Conservation (phyloP, 2,329 filamentous ascomycete genomes). For the Sarocladium strictum region DNA sequence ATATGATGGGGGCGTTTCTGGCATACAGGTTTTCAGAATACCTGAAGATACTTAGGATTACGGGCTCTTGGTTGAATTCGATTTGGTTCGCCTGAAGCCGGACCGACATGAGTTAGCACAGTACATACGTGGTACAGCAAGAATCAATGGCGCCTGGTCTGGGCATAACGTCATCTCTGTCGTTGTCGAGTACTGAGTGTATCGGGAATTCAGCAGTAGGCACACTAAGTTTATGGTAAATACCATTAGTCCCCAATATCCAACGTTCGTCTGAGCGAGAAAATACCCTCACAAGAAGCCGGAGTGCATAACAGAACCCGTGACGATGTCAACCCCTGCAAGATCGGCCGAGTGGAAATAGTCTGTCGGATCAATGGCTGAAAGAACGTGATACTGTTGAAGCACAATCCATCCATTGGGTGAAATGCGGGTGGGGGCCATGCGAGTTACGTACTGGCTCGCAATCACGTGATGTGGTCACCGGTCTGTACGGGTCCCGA, state of each 20-base stretch:
- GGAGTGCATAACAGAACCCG: not conserved
- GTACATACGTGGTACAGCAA: too few relatives aligned
- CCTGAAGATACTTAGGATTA: not conserved
- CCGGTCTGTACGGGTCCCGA: not conserved
- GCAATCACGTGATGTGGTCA: not conserved
- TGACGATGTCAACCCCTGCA: not conserved
- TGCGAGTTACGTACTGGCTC: not conserved
- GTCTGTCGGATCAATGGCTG: not conserved
- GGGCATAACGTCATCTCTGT: too few relatives aligned
- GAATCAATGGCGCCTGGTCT: too few relatives aligned
- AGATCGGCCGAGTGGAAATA: not conserved
- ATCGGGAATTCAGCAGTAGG: too few relatives aligned
- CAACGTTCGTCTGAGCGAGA: not conserved
- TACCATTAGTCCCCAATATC: not conserved
- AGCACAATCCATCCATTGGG: not conserved
- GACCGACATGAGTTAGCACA: too few relatives aligned
- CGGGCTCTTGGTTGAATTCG: not conserved
- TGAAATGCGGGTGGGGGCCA: not conserved
- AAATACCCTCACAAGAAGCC: not conserved
- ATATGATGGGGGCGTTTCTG: slow-evolving; percentile 10
- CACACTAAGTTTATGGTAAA: too few relatives aligned
- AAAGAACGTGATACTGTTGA: not conserved
- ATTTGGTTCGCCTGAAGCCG: too few relatives aligned
- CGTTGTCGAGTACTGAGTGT: too few relatives aligned
- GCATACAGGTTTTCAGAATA: slow-evolving; percentile 8